Evolutionary conservation across 352 stramenopile species (phyloP).

Genomic region (Lagenidium sp.): DNA sequence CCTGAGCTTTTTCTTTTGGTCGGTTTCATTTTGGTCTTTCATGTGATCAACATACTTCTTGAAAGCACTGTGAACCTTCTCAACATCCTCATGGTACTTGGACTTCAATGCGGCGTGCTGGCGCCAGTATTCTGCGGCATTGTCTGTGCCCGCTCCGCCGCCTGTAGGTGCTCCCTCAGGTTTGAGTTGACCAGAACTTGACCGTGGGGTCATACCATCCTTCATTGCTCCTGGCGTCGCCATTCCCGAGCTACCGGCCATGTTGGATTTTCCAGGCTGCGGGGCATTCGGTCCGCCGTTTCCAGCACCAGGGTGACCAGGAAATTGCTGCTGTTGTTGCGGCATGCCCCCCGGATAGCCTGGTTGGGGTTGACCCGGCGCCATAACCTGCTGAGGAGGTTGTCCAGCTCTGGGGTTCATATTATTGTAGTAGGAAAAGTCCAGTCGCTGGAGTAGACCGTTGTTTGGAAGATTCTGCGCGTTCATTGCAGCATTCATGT

Average conservation of each 20-base stretch:
- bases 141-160: slow-evolving; percentile 22
- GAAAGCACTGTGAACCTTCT: slow-evolving; percentile 79
- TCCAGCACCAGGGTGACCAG: slow-evolving; percentile 19
- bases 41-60: slow-evolving; percentile 87
- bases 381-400: slow-evolving; percentile 7
- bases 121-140: slow-evolving; percentile 63
- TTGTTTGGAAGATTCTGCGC: slow-evolving; percentile 53
- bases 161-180: slow-evolving; percentile 2
- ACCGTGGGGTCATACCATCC: slow-evolving; percentile 14
- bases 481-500: slow-evolving; percentile 63
- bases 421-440: slow-evolving; percentile 74
- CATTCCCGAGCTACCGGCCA: slow-evolving; percentile 12
- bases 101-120: slow-evolving; percentile 66
- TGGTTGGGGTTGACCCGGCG: slow-evolving; percentile 16
- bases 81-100: slow-evolving; percentile 79
- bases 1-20: slow-evolving; percentile 82
- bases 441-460: slow-evolving; percentile 59
- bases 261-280: slow-evolving; percentile 8
- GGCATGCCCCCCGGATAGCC: slow-evolving; percentile 27
- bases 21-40: slow-evolving; percentile 78
- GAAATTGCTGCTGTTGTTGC: slow-evolving; percentile 37
- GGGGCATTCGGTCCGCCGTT: too few species aligned
- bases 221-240: slow-evolving; percentile 6
- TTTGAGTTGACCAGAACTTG: slow-evolving; percentile 2
- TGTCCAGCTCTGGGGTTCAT: slow-evolving; percentile 27